Evolutionary conservation across 2,329 filamentous ascomycete species (phyloP).

Genomic region (Diaporthe ampelina): DNA sequence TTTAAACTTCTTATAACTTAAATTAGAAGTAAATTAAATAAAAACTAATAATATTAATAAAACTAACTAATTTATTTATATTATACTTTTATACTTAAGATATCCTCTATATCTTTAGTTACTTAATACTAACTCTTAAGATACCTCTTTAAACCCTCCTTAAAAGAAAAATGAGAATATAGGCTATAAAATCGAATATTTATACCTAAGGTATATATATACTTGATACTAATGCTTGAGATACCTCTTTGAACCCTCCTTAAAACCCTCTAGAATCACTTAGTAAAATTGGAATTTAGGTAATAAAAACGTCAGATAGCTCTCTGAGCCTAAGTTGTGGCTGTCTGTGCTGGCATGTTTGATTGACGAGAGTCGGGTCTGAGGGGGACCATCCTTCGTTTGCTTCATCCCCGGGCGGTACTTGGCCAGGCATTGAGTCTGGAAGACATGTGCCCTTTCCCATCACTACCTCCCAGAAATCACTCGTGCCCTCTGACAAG

Average conservation of each 20-base stretch:
- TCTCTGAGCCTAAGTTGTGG: neutral
- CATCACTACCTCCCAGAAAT: neutral
- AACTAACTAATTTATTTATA: neutral
- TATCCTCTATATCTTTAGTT: no score
- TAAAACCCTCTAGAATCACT: no score
- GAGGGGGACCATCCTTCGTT: no score
- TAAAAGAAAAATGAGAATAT: neutral
- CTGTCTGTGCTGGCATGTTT: neutral
- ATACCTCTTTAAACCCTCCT: no score
- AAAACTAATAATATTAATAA: neutral
- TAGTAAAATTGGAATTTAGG: no score
- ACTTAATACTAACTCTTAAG: no score
- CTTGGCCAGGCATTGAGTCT: neutral
- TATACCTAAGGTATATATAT: no score
- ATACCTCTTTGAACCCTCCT: no score
- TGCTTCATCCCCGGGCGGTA: no score
- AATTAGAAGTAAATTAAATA: neutral
- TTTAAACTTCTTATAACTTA: neutral
- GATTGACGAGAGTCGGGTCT: no score
- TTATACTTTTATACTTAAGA: neutral
- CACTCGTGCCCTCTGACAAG: neutral
- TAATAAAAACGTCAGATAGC: no score
- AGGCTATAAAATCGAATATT: neutral
- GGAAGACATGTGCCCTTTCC: neutral
- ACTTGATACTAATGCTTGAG: no score